Conservation (phyloP, 306 rosid genomes). For the Astragalus membranaceus region DNA sequence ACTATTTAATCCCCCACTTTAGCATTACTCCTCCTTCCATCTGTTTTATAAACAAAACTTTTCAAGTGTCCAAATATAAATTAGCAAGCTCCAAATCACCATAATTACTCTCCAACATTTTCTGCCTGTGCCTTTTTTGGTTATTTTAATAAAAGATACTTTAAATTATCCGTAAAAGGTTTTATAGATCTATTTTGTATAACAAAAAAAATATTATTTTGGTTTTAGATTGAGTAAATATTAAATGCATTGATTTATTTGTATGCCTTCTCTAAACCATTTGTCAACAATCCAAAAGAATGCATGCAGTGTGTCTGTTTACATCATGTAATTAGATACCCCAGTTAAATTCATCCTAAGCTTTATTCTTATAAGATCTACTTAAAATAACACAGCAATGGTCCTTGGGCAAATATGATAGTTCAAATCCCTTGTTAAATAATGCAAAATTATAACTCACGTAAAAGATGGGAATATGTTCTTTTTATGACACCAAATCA, state of each 20-base stretch:
- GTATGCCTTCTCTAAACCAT: background rate
- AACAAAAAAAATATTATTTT: background rate
- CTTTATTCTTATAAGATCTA: background rate
- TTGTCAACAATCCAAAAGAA: background rate
- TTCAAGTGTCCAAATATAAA: background rate
- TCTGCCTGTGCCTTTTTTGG: background rate
- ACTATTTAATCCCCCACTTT: background rate
- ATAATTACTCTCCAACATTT: background rate
- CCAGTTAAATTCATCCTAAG: background rate
- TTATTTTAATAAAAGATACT: background rate
- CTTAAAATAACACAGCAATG: background rate
- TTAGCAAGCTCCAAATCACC: background rate
- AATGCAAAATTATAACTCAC: too few species aligned
- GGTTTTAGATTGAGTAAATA: background rate
- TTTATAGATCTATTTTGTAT: background rate
- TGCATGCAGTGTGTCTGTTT: background rate
- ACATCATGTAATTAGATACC: background rate
- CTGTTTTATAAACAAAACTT: background rate
- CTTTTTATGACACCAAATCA: background rate
- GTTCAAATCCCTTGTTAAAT: background rate
- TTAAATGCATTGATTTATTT: background rate
- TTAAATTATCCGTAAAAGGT: background rate
- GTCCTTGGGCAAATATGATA: background rate
- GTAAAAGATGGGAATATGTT: slow-evolving; percentile 8
- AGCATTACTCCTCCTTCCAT: background rate